Percentiles rank a stretch among this genome's conserved stretches.
phyloP scores from a whole-genome alignment of 768 basidiomycete genomes.

The Phaffia tasmanica region DNA sequence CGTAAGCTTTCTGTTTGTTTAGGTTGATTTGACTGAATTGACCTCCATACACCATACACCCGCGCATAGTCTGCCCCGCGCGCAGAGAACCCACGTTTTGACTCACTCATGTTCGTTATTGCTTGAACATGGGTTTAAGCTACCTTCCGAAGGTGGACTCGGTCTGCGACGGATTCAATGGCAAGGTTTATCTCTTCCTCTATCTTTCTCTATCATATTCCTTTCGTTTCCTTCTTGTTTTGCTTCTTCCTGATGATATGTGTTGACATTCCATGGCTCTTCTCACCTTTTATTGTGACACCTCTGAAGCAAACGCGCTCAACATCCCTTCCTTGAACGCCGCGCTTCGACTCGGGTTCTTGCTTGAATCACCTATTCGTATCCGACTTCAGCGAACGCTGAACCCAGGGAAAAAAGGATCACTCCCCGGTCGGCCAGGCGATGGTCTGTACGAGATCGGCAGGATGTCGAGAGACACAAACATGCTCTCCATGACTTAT shows the following conservation, averaged over 20 bases:
- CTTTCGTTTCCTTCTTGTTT: neutral
- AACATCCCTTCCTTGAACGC: slow-evolving; percentile 22
- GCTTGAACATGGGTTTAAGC: slow-evolving; percentile 12
- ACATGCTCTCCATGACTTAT: slow-evolving; percentile 10
- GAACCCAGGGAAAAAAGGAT: neutral
- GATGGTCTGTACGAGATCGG: neutral
- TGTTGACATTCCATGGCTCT: neutral
- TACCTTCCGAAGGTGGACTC: slow-evolving; percentile 18
- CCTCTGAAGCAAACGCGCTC: slow-evolving; percentile 9
- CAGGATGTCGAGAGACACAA: slow-evolving; percentile 2
- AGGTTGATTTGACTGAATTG: neutral
- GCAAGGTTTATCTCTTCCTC: slow-evolving; percentile 8
- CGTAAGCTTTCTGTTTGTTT: neutral
- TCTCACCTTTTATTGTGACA: neutral
- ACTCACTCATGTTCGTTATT: slow-evolving; percentile 21
- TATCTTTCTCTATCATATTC: too few species aligned
- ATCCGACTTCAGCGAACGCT: neutral
- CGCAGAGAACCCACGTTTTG: slow-evolving; percentile 19
- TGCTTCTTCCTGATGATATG: neutral
- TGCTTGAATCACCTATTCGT: neutral
- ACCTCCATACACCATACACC: neutral
- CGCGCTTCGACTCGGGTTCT: slow-evolving; percentile 21
- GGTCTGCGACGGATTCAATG: slow-evolving; percentile 24
- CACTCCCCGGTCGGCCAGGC: neutral
- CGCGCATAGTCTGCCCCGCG: slow-evolving; percentile 1